Base-by-base conservation (phyloP, 495 filamentous ascomycete genomes). In the Pseudomonodictys pantanalensis region DNA sequence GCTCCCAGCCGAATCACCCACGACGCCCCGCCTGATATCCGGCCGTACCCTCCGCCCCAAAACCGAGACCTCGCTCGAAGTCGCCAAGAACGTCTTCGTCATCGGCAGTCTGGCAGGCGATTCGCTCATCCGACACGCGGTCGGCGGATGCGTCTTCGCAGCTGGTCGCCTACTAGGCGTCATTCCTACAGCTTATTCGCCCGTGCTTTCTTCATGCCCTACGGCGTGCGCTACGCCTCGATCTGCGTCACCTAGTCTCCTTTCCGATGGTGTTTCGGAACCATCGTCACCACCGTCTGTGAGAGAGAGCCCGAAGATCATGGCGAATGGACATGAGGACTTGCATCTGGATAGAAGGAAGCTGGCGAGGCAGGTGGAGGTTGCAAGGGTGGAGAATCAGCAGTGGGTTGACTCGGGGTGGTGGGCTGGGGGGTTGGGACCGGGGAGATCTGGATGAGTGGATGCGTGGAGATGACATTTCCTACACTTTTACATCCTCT, bases 21-120 rank as follows among this genome's bases (percentile, higher is more conserved):
- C 18, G 17, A 29, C 54, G 0, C 38, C 53, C 6, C 60, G 64
- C 17, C 69, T 71, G 45, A 75, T 87, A 32, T 82, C 83, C 0
- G 78, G 75, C 5, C 77, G 79, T 55, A 84, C 81, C 0, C 72
- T 87, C 29, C 77, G 84, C n/a, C 59, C 71, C 35, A 80, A 79
- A 71, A 77, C 79, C 0, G 72, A 81, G 26, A 72, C 74, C 18
- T 77, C 79, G 51, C 68, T 85, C 22, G 80, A 86, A 64, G 72
- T 86, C 54, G 75, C 80, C 0, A 76, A 70, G 1, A 71, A 75
- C 22, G 70, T 86, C n/a, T 86, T 82, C 65, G 78, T 81, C 38
- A 79, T 85, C 32, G 84, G 84, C 9, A 86, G 84, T 50, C 62
- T 87, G 49, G 83, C 83, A 0, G 84, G 84, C 1, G 84, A 87